phyloP scores from a whole-genome alignment of 176 grass and related monocot species.

The Canna indica region DNA sequence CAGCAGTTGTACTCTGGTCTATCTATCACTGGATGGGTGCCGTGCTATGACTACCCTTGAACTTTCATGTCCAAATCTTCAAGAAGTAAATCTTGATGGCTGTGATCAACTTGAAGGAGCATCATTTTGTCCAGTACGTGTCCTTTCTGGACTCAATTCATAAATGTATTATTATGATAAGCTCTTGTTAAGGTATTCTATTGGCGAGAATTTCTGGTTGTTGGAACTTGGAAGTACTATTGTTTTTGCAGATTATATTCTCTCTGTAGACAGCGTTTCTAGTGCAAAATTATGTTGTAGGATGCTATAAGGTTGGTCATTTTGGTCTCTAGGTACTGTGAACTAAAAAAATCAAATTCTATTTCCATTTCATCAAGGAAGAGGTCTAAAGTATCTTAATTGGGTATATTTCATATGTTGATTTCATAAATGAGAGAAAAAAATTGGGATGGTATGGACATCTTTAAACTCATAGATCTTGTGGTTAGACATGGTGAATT shows the following conservation, averaged over 20 bases:
- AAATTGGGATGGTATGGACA: no score
- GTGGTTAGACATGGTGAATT: no score
- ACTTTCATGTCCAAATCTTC: conserved; percentile 67
- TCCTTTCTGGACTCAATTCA: background rate
- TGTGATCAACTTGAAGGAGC: conserved; percentile 79
- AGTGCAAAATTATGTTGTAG: background rate
- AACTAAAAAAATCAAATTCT: background rate
- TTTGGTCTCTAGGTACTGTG: background rate
- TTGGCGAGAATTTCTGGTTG: background rate
- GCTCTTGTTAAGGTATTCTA: background rate
- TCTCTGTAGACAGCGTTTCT: background rate
- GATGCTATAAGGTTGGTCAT: background rate
- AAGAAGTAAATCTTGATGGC: conserved; percentile 78
- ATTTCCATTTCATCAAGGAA: no score
- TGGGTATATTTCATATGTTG: background rate
- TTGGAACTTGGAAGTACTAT: background rate
- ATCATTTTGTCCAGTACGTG: conserved; percentile 75
- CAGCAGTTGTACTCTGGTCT: conserved; percentile 55
- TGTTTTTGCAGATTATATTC: background rate
- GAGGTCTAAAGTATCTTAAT: background rate
- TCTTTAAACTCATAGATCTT: no score
- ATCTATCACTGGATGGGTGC: conserved; percentile 78
- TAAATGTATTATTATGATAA: background rate
- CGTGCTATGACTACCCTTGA: conserved; percentile 57
- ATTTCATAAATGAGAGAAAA: background rate